A percentile compares a stretch with the other conserved stretches of the same genome.
Conservation (phyloP, 2,329 filamentous ascomycete genomes). For the Macrophomina tecta region DNA sequence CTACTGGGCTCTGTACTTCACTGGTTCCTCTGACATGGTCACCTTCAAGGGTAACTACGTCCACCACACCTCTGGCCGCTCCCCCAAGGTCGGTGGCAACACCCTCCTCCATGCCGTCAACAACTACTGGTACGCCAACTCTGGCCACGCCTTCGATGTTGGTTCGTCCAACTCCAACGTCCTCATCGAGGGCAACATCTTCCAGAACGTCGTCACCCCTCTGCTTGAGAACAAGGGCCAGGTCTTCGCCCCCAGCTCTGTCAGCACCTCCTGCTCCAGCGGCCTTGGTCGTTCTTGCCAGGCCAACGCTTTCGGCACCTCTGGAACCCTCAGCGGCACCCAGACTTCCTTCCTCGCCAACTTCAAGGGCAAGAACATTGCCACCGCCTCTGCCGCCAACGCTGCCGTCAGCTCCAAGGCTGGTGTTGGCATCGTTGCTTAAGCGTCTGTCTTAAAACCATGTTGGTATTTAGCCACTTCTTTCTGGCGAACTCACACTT, state of each 20-base stretch:
- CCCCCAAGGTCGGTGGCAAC: conserved; percentile 62
- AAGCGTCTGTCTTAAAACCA: neutral
- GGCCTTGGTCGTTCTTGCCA: conserved; percentile 59
- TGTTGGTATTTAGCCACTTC: neutral
- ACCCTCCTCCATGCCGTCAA: conserved; percentile 67
- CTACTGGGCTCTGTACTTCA: conserved; percentile 65
- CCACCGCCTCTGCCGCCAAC: conserved; percentile 49
- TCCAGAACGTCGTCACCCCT: conserved; percentile 59
- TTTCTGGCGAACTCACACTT: neutral
- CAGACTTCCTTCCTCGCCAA: conserved; percentile 57
- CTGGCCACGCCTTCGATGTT: conserved; percentile 64
- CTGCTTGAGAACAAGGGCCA: conserved; percentile 50
- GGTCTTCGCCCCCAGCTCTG: conserved; percentile 46
- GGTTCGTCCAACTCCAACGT: conserved; percentile 46
- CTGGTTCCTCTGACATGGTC: conserved; percentile 61
- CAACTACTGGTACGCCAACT: conserved; percentile 65
- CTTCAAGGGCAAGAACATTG: conserved; percentile 62
- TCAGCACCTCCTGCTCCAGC: conserved; percentile 51
- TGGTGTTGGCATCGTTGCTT: conserved; percentile 50
- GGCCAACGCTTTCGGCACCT: conserved; percentile 51
- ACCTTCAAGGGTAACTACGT: conserved; percentile 68
- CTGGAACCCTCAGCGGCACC: conserved; percentile 37
- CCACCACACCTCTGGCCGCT: conserved; percentile 63
- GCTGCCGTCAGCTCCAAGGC: conserved; percentile 49
- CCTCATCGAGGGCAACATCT: conserved; percentile 64